phyloP scores from a whole-genome alignment of 208 protist genomes.

The Leishmania tarentolae region DNA sequence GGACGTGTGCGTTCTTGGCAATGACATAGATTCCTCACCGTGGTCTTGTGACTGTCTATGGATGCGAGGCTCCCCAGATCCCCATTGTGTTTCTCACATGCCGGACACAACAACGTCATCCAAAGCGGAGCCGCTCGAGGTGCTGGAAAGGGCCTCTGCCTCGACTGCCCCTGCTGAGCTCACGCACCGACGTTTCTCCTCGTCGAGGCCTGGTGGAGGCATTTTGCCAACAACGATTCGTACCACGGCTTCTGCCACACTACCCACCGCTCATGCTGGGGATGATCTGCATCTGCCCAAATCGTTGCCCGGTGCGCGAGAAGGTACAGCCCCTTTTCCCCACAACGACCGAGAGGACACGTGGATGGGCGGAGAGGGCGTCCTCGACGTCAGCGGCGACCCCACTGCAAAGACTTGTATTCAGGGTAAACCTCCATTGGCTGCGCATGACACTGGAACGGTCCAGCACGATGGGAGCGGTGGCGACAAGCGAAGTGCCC shows the following conservation, averaged over 20 bases:
- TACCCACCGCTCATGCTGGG: neutral
- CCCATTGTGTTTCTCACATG: neutral
- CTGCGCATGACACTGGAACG: neutral
- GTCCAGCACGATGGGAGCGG: neutral
- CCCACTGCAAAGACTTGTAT: neutral
- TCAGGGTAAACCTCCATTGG: neutral
- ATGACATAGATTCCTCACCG: neutral
- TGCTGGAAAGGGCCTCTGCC: neutral
- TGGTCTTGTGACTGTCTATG: neutral
- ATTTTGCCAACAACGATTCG: neutral
- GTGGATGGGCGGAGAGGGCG: neutral
- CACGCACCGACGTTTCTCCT: neutral
- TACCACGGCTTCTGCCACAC: neutral
- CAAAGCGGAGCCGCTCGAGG: neutral
- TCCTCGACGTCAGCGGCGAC: neutral
- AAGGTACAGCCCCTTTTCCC: neutral
- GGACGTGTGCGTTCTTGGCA: neutral
- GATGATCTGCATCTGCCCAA: neutral
- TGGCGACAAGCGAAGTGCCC: neutral
- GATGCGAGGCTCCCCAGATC: neutral
- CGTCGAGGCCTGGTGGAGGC: neutral
- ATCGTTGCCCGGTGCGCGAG: neutral
- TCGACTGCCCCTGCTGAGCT: neutral
- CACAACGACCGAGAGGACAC: neutral
- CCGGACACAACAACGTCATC: conserved; percentile 7